Base-by-base conservation (phyloP, 2,329 filamentous ascomycete genomes). In the Macrophomina tecta region DNA sequence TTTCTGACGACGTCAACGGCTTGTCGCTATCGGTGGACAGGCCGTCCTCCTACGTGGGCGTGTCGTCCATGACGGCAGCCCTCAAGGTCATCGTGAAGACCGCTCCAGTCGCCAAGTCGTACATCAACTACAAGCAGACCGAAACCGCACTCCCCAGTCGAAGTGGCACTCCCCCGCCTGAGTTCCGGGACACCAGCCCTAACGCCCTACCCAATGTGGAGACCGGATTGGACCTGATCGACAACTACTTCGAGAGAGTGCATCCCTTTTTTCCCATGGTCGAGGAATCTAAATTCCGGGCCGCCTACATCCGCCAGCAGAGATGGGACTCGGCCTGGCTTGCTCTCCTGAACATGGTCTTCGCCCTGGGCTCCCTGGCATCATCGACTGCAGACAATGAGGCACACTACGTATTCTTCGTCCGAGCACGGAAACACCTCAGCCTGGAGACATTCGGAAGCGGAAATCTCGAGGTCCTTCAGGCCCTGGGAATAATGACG, bases 241-340 rank as follows among this genome's bases (percentile, higher is more conserved):
- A 92, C 71, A 89, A 89, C n/a, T 93, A 92, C 75, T 93, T 93
- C 75, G 89, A 89, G 70, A 85, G 89, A 38, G 86, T 91, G 30
- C 91, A 93, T 69, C 86, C 89, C 1, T 90, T 92, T 70, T 85
- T 90, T 4, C 91, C 91, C 0, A 88, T 93, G 84, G 82, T 93
- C 3, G 90, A 93, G 70, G 90, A 93, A 75, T 85, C 86, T 18
- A 84, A 86, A 9, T 92, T 93, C 76, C 86, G 89, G 69, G 86
- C 87, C 9, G 87, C 87, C 63, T 90, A 89, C 71, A 80, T 88
- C 16, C 84, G 86, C 67, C 86, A 86, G 11, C 85, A 87, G 69
- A 83, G 89, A 18, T 87, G 83, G 68, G 90, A 93, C 74, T 82
- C 86, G 0, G 85, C 89, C 23, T 93, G 91, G 91, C 82, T 92